phyloP scores from a whole-genome alignment of 2,329 filamentous ascomycete genomes.

The Bipolaris cookei region DNA sequence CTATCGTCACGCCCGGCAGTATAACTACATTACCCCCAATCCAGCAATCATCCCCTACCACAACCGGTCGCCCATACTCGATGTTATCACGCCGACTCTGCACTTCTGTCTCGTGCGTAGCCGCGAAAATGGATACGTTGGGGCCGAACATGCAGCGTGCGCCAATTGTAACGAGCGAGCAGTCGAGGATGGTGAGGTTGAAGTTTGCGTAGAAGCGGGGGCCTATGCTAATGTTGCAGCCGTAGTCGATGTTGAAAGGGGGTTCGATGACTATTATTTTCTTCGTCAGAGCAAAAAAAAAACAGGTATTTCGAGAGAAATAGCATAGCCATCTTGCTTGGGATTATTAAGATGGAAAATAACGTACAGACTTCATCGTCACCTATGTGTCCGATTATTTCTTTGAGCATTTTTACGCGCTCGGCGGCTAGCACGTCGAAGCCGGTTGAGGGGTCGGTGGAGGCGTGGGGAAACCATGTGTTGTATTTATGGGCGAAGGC shows the following conservation, averaged over 20 bases:
- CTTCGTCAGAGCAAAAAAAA: too few relatives aligned
- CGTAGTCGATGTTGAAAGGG: constrained; percentile 68
- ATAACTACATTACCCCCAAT: constrained; percentile 61
- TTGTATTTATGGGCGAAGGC: constrained; percentile 65
- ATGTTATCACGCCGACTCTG: constrained; percentile 55
- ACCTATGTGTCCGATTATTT: constrained; percentile 42
- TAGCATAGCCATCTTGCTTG: too few relatives aligned
- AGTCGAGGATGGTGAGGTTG: constrained; percentile 61
- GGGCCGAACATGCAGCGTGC: constrained; percentile 61
- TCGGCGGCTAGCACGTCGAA: constrained; percentile 37
- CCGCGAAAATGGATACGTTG: constrained; percentile 60
- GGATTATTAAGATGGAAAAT: not conserved
- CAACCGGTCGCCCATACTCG: constrained; percentile 58
- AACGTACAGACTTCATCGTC: constrained; percentile 39
- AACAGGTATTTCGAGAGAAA: too few relatives aligned
- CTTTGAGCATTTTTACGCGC: constrained; percentile 34
- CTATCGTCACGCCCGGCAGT: constrained; percentile 78
- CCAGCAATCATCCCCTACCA: constrained; percentile 55
- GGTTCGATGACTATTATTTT: constrained; percentile 64
- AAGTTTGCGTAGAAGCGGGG: constrained; percentile 70
- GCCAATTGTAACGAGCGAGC: constrained; percentile 60
- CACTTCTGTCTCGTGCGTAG: constrained; percentile 60
- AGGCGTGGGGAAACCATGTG: constrained; percentile 48
- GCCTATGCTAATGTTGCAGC: constrained; percentile 68
- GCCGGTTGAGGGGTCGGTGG: constrained; percentile 22